Base-by-base conservation (phyloP, 805 yeast genomes). In the Zygoascus ofunaensis region DNA sequence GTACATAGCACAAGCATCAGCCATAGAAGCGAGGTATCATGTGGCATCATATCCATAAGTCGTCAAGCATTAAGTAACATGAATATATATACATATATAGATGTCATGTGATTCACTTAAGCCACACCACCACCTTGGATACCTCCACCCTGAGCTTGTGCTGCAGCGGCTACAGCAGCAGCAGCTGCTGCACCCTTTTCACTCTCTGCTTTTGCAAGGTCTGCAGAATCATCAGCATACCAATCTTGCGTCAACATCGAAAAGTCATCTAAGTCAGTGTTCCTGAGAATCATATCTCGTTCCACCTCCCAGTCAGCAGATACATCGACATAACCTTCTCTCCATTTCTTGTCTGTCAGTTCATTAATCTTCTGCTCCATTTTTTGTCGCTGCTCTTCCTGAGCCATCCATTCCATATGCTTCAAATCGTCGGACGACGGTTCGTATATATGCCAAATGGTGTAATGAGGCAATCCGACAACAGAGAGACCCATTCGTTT, bases 361-460 rank as follows among this genome's bases (percentile, higher is more conserved):
- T 57, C 64, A 18, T 50, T 47, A 47, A 63, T 54, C 32, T 53
- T 54, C 34, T 55, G 58, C 45, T 68, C 69, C 45, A 53, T 50
- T 37, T 63, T 65, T 41, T 57, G 57, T 14, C 68, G 59, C 49
- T 44, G 37, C 44, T 66, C 68, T 49, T 68, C 70, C 43, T 62
- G 60, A 12, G 68, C 70, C 72, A 67, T 67, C 62, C 68, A 65
- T 47, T 63, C 66, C 70, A 68, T 69, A 57, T 84, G 87, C 62
- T 80, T 78, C 65, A 90, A 70, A 69, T 90, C 98, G 62, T 90
- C 97, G 20, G 81, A 76, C 5, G 94, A 82, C 17, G 98, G 98
- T 68, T 90, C 97, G 64, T 90, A 90, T 50, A 89, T 82, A 63
- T 87, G 97, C 97, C 98, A 90, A 46, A 90, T 83, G 34, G 87